Evolutionary conservation across 2,329 filamentous ascomycete species (phyloP), one percentile per base, ranked within the genome.

Genomic region (Curvularia hawaiiensis): DNA sequence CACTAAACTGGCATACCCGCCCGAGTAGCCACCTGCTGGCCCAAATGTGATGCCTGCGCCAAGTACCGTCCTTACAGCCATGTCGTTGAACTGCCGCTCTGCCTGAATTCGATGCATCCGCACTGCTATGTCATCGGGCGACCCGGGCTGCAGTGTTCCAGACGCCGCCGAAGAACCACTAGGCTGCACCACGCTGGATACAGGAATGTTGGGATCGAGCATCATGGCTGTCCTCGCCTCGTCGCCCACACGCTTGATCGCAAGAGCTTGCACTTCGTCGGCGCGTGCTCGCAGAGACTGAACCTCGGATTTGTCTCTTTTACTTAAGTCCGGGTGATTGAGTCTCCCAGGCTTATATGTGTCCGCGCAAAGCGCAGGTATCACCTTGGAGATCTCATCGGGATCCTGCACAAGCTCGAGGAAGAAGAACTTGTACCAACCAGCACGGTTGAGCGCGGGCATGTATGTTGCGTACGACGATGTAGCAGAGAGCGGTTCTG

Each of bases 371-470:
- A 73, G 61, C 9, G 60, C 50, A 11, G 62, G 44, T 49, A 76
- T 45, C 41, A 73, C 45, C 51, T 69, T 72, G 33, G 65, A 63
- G 12, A 75, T 64, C 18, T 64, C 59, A 10, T 71, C 65, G 7
- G 71, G 66, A 47, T 69, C 65, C 26, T 69, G 61, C 53, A 72
- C 53, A 56, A 70, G 56, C 41, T 74, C 70, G 4, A 75, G 61
- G 50, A 76, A 75, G 49, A 75, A 67, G 35, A 69, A 74, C 47
- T 75, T 76, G 59, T 75, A 75, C 70, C 72, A 76, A 2, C 72
- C 74, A 16, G 72, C 65, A 3, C 72, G 70, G 31, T 75, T 75
- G 28, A 76, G 62, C 3, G 73, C 74, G 10, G 74, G 71, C 60
- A 75, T 69, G 52, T 76, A 75, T 5, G 61, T 58, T n/a, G 71